phyloP scores from a whole-genome alignment of 2,329 filamentous ascomycete species.

The Cyphellophora europaea region DNA sequence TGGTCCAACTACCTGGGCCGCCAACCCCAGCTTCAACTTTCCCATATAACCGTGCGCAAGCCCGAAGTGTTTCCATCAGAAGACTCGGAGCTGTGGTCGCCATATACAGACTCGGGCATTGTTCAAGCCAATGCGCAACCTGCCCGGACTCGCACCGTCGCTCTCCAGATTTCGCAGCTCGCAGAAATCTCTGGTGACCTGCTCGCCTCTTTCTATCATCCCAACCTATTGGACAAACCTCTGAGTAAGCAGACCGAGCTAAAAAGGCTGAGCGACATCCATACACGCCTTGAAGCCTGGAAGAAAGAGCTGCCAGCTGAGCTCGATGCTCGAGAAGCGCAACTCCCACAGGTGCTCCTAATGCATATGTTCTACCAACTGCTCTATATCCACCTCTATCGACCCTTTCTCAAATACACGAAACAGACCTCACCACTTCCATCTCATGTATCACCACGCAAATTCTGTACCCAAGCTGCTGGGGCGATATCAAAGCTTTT shows the following conservation, averaged over 20 bases:
- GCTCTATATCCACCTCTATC: conserved; percentile 89
- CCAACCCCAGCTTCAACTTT: conserved; percentile 72
- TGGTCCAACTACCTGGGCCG: conserved; percentile 97
- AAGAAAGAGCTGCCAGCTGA: conserved; percentile 73
- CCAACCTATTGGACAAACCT: conserved; percentile 50
- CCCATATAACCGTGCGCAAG: conserved; percentile 74
- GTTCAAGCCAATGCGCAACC: conserved; percentile 66
- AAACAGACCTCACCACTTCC: conserved; percentile 74
- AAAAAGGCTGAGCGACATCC: conserved; percentile 86
- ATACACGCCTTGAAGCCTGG: conserved; percentile 85
- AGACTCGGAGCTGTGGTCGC: conserved; percentile 76
- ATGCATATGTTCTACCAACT: conserved; percentile 98
- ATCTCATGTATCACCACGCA: conserved; percentile 76
- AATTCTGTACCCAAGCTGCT: conserved; percentile 83
- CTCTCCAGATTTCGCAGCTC: conserved; percentile 69
- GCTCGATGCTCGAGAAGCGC: conserved; percentile 80
- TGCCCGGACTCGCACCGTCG: conserved; percentile 70
- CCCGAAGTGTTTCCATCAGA: conserved; percentile 86
- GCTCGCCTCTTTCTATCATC: conserved; percentile 84
- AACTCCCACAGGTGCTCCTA: conserved; percentile 70
- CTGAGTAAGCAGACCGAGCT: conserved; percentile 73
- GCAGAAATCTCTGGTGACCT: conserved; percentile 93
- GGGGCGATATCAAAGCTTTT: conserved; percentile 88
- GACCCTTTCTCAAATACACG: conserved; percentile 87
- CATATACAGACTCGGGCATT: conserved; percentile 77